Evolutionary conservation across 495 filamentous ascomycete genomes (phyloP), one percentile per base, ranked within the genome.

Genomic region (Penicillium canescens): DNA sequence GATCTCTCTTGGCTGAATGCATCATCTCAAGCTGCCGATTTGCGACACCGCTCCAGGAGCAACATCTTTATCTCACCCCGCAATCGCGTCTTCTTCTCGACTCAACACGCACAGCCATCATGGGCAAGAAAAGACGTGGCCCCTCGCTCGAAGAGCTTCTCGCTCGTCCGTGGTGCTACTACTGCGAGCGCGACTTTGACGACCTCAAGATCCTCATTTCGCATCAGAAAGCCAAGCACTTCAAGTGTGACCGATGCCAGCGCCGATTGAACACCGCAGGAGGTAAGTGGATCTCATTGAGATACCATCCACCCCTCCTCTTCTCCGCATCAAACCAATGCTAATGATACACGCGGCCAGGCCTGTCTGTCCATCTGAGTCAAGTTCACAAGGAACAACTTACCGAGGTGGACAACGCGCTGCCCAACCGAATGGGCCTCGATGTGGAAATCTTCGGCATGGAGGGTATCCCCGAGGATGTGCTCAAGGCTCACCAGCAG

Each of bases 191-290:
- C 71, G 94, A 97, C 73, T 98, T 98, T 60, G 92, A 97, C 66
- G 94, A 98, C 71, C 71, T 97, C 11, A 96, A 95, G 74, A 91
- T 98, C 53, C 84, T 98, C 43, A 95, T 96, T 55, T 88, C 87
- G 46, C 94, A 98, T 73, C 95, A 98, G 66, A 97, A 96, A 69
- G 92, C 94, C 18, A 98, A 97, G 73, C 94, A 98, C 70, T 98
- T 95, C 82, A 96, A 95, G 67, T 98, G 94, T 72, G 90, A 96
- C 55, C 74, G 86, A 76, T 98, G 94, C 66, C 82, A 82, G 20
- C 84, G 94, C 54, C 80, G 92, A 57, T 70, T 98, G 34, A 96
- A 97, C 63, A 98, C 94, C 2, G 94, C 93, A 46, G 95, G 95
- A 77, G 94, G 94, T 92, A 69, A 67, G 83, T 70, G 13, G 35